Evolutionary conservation across 2,329 filamentous ascomycete species (phyloP), one percentile per base, ranked within the genome.

Genomic region (Pestalotiopsis sp.): DNA sequence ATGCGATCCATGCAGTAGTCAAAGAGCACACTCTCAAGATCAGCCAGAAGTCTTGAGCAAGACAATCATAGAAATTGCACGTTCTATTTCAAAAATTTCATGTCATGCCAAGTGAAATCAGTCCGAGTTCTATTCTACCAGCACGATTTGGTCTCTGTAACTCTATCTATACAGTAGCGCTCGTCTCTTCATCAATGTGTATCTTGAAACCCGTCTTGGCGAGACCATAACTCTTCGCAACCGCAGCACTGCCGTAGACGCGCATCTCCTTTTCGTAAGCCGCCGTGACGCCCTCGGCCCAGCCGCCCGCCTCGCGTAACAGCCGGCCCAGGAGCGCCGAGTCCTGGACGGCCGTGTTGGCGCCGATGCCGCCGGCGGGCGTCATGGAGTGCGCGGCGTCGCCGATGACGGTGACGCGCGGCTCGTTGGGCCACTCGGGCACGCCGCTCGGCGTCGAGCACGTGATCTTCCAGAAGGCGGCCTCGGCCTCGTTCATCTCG

Each of bases 391-490:
- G 87, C 3, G 77, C 86, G 0, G 87, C 87, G 72, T 90, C 87
- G 1, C 88, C 88, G 66, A 90, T 86, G 0, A 89, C 80, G 0
- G 87, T 89, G 11, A 89, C 87, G 0, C 88, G 82, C 0, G 85
- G 82, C 66, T 89, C 84, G 59, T 88, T 90, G 9, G 79, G 72
- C 89, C 89, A 91, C 59, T 86, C 81, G 0, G 89, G 89, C 0
- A 91, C 87, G 1, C 88, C 88, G 0, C 81, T 81, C 0, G 88
- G 89, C 0, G 82, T 85, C 0, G 88, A 90, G 71, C 87, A 91
- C 2, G 88, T 90, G 62, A 91, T 90, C 72, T 90, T 91, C 87
- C 88, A 91, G 71, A 91, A 91, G 0, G 89, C 88, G 0, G 89
- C 86, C 71, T 91, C 87, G 0, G 77, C 71, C 67, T 84, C 85